Base-by-base conservation (phyloP, 345 rosid species). In the Acer saccharum region DNA sequence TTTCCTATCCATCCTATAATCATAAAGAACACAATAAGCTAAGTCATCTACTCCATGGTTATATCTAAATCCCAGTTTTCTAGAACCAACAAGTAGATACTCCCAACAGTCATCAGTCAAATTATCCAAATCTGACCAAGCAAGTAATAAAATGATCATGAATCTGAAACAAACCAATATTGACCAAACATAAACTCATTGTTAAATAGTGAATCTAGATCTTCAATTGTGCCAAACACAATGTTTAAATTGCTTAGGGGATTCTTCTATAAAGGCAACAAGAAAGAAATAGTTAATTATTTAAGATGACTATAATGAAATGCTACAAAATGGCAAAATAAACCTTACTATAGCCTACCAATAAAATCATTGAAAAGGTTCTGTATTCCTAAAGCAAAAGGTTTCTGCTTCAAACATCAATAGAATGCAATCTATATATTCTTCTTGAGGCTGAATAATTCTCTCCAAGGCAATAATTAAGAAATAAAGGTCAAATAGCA, bases 351-450 rank as follows among this genome's bases (percentile, higher is more conserved):
- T 7, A 63, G 71, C 21, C 60, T 60, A 63, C 52, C 11, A 11
- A 65, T 39, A 63, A 74, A 69, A 46, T 68, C 43, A 73, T 12
- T 7, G 2, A 3, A 64, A 54, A 55, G 75, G 10, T 39, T 32
- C 44, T 39, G 25, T n/a, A 65, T 39, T 78, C 20, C 52, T 52
- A 52, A 71, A 63, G 57, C 76, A 17, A 39, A 58, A 72, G 35
- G 9, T 71, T 72, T 58, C 66, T 55, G 58, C 54, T n/a, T 61
- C 60, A 55, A 55, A 32, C 50, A 58, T 21, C 58, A 17, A 17
- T 29, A 66, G 25, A 39, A 46, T 58, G 71, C 75, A 69, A 29
- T 10, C 18, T 20, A 25, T 70, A 10, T 73, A 71, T 54, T 52
- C 35, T 41, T 66, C 66, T 18, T 13, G 43, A 74, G 66, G 76